Evolutionary conservation across 2,329 filamentous ascomycete genomes (phyloP).

Genomic region (Fonsecaea erecta): DNA sequence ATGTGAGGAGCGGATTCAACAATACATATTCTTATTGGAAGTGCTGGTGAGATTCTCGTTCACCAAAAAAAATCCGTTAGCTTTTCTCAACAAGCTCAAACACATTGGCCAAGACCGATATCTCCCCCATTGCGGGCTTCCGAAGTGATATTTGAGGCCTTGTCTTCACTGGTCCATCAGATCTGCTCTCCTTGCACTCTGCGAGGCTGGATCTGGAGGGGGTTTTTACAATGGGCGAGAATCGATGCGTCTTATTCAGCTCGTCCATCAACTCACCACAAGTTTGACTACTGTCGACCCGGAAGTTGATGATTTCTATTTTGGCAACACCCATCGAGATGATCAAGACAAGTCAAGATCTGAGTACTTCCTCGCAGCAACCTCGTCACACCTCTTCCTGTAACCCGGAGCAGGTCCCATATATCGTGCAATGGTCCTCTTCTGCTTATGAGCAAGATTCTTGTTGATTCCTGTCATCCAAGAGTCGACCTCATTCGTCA

Average conservation of each 20-base stretch:
- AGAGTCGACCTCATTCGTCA: conserved; percentile 49
- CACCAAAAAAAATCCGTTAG: too few species aligned
- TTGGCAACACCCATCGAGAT: too few species aligned
- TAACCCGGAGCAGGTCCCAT: conserved; percentile 53
- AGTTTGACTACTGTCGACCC: neutral
- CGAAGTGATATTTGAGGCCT: too few species aligned
- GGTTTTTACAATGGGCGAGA: neutral
- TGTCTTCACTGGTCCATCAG: too few species aligned
- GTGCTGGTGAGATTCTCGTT: too few species aligned
- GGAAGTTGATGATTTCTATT: neutral
- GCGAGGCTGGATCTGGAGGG: neutral
- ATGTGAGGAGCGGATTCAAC: too few species aligned
- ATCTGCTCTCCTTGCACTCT: neutral
- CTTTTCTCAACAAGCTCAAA: too few species aligned
- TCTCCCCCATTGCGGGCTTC: too few species aligned
- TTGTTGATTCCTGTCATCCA: conserved; percentile 64
- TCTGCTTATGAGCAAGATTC: conserved; percentile 54
- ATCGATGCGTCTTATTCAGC: neutral
- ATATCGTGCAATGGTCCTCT: conserved; percentile 54
- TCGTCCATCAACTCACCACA: neutral
- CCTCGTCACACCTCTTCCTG: neutral
- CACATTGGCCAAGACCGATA: too few species aligned
- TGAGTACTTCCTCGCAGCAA: neutral
- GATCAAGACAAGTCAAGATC: neutral
- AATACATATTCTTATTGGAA: too few species aligned